Evolutionary conservation across 1,139 yeast species (phyloP).

Genomic region (Nakaseomyces bracarensis): DNA sequence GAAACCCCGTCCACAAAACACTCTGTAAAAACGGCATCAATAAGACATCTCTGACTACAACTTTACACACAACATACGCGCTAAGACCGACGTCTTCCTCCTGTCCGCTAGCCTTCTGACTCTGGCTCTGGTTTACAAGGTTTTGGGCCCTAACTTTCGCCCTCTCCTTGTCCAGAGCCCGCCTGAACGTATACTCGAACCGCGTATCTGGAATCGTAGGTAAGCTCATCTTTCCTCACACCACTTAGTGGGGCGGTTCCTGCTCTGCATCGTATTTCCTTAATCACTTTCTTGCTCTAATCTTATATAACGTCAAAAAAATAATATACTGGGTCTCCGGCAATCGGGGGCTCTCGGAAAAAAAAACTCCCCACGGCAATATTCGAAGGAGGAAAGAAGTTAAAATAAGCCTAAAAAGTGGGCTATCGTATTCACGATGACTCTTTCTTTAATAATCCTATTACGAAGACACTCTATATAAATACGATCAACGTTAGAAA

Average conservation of each 20-base stretch:
- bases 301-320: too few species aligned
- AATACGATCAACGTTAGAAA: neutral
- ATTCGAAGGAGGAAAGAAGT: too few species aligned
- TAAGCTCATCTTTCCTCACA: constrained; percentile 9
- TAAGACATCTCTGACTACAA: constrained; percentile 54
- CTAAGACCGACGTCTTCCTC: constrained; percentile 24
- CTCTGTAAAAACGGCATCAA: constrained; percentile 66
- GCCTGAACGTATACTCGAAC: constrained; percentile 7
- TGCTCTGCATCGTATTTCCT: too few species aligned
- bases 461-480: neutral
- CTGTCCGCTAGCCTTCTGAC: neutral
- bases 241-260: too few species aligned
- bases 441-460: too few species aligned
- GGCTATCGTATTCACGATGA: too few species aligned
- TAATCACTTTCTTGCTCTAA: too few species aligned
- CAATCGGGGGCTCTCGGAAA: too few species aligned
- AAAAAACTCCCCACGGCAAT: too few species aligned
- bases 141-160: neutral
- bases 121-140: too few species aligned
- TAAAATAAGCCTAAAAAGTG: too few species aligned
- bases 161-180: constrained; percentile 6
- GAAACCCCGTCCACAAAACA: constrained; percentile 38
- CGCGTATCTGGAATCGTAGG: constrained; percentile 9
- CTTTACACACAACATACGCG: constrained; percentile 35
- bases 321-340: too few species aligned